phyloP scores from a whole-genome alignment of 2,329 filamentous ascomycete species.

The Curvularia sp. region DNA sequence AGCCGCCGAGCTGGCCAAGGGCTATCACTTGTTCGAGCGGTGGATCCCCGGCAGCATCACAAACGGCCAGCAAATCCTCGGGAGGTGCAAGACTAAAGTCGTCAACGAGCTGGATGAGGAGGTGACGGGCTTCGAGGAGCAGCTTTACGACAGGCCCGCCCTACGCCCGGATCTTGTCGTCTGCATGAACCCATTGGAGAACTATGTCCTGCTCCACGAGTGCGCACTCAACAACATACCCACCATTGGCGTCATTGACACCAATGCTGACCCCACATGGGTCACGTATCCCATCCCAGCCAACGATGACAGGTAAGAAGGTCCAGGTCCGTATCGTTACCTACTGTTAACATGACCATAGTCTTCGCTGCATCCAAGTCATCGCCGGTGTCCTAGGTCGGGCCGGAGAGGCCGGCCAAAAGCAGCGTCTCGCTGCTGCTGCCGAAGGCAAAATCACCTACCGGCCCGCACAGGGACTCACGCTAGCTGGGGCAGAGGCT shows the following conservation, averaged over 20 bases:
- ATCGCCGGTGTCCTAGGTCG: slow-evolving; percentile 85
- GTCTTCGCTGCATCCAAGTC: slow-evolving; percentile 79
- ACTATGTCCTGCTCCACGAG: slow-evolving; percentile 88
- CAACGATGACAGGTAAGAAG: slow-evolving; percentile 85
- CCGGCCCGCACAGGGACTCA: slow-evolving; percentile 37
- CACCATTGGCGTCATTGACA: slow-evolving; percentile 94
- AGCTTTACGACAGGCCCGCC: slow-evolving; percentile 67
- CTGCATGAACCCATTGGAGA: slow-evolving; percentile 90
- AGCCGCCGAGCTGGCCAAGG: slow-evolving; percentile 77
- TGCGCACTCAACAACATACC: slow-evolving; percentile 87
- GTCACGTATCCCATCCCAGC: slow-evolving; percentile 96
- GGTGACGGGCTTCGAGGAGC: slow-evolving; percentile 68
- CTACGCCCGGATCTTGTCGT: slow-evolving; percentile 90
- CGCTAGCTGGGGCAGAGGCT: slow-evolving; percentile 27
- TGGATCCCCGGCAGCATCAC: slow-evolving; percentile 94
- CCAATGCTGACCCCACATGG: slow-evolving; percentile 88
- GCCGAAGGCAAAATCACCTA: slow-evolving; percentile 68
- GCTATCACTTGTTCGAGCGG: slow-evolving; percentile 87
- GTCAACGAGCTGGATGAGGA: slow-evolving; percentile 76
- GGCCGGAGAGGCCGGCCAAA: slow-evolving; percentile 80
- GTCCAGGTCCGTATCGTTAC: not conserved
- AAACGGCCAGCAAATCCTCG: slow-evolving; percentile 89
- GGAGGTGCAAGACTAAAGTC: slow-evolving; percentile 71
- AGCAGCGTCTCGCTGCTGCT: slow-evolving; percentile 69
- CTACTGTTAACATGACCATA: slow-evolving; percentile 50